Conservation (phyloP, 495 filamentous ascomycete genomes). For the Aspergillus indologenus region DNA sequence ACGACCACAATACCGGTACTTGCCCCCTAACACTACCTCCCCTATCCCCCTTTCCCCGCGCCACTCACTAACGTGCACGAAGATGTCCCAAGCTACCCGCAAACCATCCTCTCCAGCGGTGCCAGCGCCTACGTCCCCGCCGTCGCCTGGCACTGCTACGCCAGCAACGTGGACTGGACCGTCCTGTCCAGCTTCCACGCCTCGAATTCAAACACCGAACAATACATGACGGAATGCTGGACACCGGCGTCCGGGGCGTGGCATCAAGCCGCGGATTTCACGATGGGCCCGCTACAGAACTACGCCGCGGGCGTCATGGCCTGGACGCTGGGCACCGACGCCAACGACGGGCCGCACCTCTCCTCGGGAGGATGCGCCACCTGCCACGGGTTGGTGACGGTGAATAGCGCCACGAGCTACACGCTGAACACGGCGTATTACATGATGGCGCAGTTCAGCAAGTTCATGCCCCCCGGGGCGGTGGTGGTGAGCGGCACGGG, state of each 20-base stretch:
- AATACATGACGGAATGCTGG: constrained; percentile 63
- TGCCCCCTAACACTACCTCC: no score
- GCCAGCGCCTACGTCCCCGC: constrained; percentile 44
- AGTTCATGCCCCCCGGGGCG: constrained; percentile 52
- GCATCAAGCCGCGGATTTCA: constrained; percentile 51
- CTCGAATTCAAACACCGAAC: constrained; percentile 39
- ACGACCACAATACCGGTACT: constrained; percentile 56
- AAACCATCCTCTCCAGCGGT: constrained; percentile 40
- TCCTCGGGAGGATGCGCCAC: constrained; percentile 43
- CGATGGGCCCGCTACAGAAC: constrained; percentile 55
- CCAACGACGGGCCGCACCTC: constrained; percentile 51
- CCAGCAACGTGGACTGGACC: constrained; percentile 44
- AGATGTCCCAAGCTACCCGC: constrained; percentile 44
- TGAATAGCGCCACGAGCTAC: constrained; percentile 41
- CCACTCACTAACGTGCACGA: no score
- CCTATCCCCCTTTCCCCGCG: background rate
- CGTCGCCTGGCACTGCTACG: constrained; percentile 59
- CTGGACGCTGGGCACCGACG: constrained; percentile 54
- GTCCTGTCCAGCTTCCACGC: constrained; percentile 49
- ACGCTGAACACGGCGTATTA: constrained; percentile 51
- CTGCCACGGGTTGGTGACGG: constrained; percentile 50
- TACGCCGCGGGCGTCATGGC: constrained; percentile 52
- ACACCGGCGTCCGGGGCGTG: constrained; percentile 43
- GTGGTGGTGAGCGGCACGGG: constrained; percentile 44
- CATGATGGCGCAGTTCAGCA: constrained; percentile 56